phyloP scores from a whole-genome alignment of 257 asterid genomes.

The Cynanchum wilfordii region DNA sequence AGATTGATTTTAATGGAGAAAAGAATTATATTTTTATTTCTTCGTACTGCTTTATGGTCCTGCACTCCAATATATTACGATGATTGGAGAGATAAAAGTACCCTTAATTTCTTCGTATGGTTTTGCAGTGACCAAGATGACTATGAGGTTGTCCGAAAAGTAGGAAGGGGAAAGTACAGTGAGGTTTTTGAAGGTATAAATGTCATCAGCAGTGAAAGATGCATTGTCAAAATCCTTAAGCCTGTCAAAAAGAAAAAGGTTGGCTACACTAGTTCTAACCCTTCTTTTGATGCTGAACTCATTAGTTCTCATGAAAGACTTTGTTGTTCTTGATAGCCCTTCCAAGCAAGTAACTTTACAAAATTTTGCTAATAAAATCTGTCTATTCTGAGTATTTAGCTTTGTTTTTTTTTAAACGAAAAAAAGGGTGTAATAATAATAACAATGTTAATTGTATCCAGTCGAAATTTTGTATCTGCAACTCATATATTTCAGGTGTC shows the following conservation, averaged over 20 bases:
- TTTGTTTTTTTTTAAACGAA: not conserved
- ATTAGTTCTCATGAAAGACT: not conserved
- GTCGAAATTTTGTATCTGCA: not conserved
- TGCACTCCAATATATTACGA: not conserved
- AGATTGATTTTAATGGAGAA: not conserved
- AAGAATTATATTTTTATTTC: not conserved
- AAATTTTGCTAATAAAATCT: not conserved
- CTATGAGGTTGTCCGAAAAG: conserved; percentile 43
- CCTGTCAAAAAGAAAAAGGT: conserved; percentile 50
- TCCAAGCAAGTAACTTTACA: not conserved
- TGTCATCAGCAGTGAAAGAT: conserved; percentile 29
- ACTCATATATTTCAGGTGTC: not conserved
- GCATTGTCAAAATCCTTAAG: conserved; percentile 41
- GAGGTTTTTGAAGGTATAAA: conserved; percentile 41
- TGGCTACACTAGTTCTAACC: not conserved
- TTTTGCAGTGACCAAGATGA: conserved; percentile 35
- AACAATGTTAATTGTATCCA: no score
- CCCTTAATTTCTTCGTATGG: not conserved
- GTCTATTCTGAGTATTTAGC: not conserved
- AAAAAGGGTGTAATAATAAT: no score
- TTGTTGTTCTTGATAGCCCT: not conserved
- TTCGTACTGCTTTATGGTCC: not conserved
- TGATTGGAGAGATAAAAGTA: not conserved
- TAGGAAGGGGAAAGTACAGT: conserved; percentile 46
- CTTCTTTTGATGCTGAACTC: not conserved